Evolutionary conservation across 148 eudicot species (phyloP).

Genomic region (Euryodendron excelsum): DNA sequence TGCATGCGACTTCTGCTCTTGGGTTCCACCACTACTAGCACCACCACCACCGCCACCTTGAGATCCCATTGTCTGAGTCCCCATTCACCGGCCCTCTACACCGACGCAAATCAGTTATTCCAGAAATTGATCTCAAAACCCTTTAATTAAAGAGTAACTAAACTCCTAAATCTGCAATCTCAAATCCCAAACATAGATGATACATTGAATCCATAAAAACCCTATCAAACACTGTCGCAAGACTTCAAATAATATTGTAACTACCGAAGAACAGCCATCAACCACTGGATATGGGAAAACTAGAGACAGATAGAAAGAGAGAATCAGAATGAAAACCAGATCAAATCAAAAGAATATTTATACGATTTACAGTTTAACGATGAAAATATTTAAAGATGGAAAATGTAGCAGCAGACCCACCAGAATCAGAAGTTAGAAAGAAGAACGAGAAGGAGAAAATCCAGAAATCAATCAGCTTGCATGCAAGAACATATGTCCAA

Average conservation of each 20-base stretch:
- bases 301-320: neutral
- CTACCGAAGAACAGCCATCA: neutral
- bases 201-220: constrained; percentile 15
- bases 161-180: constrained; percentile 22
- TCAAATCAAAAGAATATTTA: constrained; percentile 7
- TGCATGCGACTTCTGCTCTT: constrained; percentile 38
- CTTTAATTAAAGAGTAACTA: neutral
- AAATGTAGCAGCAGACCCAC: constrained; percentile 17
- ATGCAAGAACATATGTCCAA: constrained; percentile 24
- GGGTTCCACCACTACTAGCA: constrained; percentile 36
- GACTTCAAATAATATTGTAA: constrained; percentile 7
- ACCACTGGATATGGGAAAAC: neutral
- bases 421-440: constrained; percentile 12
- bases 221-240: constrained; percentile 9
- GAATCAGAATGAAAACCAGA: constrained; percentile 20
- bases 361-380: neutral
- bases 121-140: constrained; percentile 22
- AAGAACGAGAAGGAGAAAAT: neutral
- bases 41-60: constrained; percentile 48
- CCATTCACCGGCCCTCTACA: constrained; percentile 47
- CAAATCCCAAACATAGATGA: constrained; percentile 11
- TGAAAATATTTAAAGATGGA: neutral
- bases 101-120: constrained; percentile 17
- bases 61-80: constrained; percentile 83
- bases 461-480: constrained; percentile 20